phyloP scores from a whole-genome alignment of 495 filamentous ascomycete species.

The Massariosphaeria phaeospora region DNA sequence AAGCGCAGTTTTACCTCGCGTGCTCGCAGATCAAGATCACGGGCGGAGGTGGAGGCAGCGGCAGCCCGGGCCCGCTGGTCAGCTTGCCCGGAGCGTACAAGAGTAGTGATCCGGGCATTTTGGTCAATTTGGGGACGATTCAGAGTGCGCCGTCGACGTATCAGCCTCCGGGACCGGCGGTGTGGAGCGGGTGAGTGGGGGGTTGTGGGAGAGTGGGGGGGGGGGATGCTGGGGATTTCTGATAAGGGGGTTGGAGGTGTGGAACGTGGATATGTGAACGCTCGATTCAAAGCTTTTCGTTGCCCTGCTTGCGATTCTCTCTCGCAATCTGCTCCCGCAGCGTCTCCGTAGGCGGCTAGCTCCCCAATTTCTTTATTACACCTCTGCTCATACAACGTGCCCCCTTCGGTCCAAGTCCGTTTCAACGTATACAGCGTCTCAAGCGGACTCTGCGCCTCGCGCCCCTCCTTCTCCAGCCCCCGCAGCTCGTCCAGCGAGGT shows the following conservation, averaged over 20 bases:
- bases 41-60: slow-evolving; percentile 34
- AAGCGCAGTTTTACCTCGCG: slow-evolving; percentile 35
- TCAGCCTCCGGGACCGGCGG: slow-evolving; percentile 30
- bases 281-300: too few relatives aligned
- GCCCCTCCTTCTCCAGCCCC: slow-evolving; percentile 51
- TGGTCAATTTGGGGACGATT: slow-evolving; percentile 19
- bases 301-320: too few relatives aligned
- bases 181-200: slow-evolving; percentile 24
- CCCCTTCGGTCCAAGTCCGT: slow-evolving; percentile 67
- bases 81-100: slow-evolving; percentile 32
- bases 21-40: slow-evolving; percentile 36
- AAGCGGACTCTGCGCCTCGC: slow-evolving; percentile 49
- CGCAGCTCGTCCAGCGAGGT: slow-evolving; percentile 50
- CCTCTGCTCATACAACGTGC: slow-evolving; percentile 62
- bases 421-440: slow-evolving; percentile 57
- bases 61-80: slow-evolving; percentile 26
- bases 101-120: slow-evolving; percentile 30
- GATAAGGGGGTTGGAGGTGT: too few relatives aligned
- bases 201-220: too few relatives aligned
- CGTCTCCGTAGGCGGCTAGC: slow-evolving; percentile 45
- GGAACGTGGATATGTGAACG: too few relatives aligned
- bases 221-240: too few relatives aligned
- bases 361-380: slow-evolving; percentile 57
- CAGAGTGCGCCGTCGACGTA: slow-evolving; percentile 12
- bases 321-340: slow-evolving; percentile 50